Conservation (phyloP, 257 asterid genomes). For the Solanum appendiculatum region DNA sequence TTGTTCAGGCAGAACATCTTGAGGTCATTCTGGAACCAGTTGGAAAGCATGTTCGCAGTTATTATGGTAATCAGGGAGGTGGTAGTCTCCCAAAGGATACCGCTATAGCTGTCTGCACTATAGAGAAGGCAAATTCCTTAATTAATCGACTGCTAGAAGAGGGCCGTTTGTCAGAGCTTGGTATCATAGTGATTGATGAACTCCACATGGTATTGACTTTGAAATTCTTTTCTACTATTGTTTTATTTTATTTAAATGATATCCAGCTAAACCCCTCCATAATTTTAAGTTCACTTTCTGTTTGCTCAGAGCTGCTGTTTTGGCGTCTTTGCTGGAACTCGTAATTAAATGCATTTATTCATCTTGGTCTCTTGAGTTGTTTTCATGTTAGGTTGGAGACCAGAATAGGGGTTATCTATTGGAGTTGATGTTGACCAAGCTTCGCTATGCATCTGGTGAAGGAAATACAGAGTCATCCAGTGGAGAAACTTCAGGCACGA, state of each 20-base stretch:
- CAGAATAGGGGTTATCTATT: conserved; percentile 92
- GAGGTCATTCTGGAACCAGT: conserved; percentile 85
- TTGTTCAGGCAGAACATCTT: conserved; percentile 82
- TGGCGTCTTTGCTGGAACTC: not conserved
- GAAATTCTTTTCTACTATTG: not conserved
- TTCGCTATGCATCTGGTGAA: conserved; percentile 93
- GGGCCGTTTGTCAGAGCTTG: conserved; percentile 91
- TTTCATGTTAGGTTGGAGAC: conserved; percentile 76
- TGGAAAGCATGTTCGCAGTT: conserved; percentile 85
- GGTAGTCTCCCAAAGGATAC: conserved; percentile 93
- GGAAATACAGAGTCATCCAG: conserved; percentile 76
- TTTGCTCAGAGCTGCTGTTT: not conserved
- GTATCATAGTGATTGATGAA: conserved; percentile 96
- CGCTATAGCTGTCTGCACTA: conserved; percentile 89
- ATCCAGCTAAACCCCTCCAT: not conserved
- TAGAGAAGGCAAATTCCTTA: conserved; percentile 95
- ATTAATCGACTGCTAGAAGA: conserved; percentile 81
- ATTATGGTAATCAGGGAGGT: conserved; percentile 97
- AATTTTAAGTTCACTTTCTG: not conserved
- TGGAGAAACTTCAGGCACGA: conserved; percentile 82
- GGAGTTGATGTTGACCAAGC: conserved; percentile 95
- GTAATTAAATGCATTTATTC: not conserved
- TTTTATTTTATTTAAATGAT: not conserved
- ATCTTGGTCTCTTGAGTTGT: not conserved
- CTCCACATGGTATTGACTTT: conserved; percentile 81